These are phyloP conservation scores for Eucalyptus cladocalyx DNA, from an alignment of 345 rosid species.

Conservation along the genomic window DNA sequence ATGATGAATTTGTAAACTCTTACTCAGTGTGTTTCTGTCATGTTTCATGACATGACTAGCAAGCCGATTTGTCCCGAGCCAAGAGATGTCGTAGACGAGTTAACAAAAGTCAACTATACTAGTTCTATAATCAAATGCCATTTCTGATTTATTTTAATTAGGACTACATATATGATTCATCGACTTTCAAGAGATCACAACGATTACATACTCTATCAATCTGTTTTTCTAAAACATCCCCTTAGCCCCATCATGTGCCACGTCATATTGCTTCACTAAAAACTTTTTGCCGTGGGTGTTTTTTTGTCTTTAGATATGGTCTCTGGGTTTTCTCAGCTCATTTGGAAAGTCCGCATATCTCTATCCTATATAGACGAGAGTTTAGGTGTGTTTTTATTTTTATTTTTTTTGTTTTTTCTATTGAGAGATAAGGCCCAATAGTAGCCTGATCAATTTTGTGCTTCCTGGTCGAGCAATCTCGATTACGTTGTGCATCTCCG, in stretches of 20 bases:
- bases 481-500: not conserved
- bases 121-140: rapidly evolving
- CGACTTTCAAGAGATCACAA: not conserved
- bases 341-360: not conserved
- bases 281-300: not conserved
- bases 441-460: not conserved
- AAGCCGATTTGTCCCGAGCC: not conserved
- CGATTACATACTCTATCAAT: not conserved
- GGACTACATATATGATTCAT: not conserved
- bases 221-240: not conserved
- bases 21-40: rapidly evolving
- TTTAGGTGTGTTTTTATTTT: not conserved
- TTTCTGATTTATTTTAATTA: not conserved
- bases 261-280: not conserved
- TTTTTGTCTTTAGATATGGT: not conserved
- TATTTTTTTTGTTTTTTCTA: not conserved
- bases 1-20: not conserved
- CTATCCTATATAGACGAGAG: not conserved
- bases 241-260: not conserved
- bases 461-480: not conserved
- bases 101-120: not conserved
- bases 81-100: rapidly evolving
- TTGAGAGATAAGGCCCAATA: not conserved
- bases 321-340: not conserved
- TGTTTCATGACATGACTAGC: not conserved